Base-by-base conservation (phyloP, 768 basidiomycete genomes). In the Steccherinum ochraceum region DNA sequence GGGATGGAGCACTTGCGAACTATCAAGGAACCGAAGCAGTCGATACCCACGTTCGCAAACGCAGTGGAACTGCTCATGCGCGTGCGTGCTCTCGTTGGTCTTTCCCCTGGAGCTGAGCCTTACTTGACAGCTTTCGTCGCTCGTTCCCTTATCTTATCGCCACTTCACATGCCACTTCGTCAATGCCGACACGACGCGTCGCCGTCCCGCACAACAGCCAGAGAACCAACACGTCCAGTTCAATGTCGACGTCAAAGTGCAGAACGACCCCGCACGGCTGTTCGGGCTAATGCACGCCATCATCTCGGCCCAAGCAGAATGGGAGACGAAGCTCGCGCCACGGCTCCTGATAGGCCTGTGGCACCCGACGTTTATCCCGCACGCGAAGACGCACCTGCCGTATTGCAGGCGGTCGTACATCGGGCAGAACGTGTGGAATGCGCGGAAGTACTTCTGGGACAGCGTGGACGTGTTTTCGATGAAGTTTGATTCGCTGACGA, bases 241-340 rank as follows among this genome's bases (percentile, higher is more conserved):
- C 61, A 83, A 97, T 72, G 80, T 97, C 54, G 95, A 98, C 64
- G 89, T 96, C 64, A 99, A 99, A 70, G 79, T 86, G 23, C 84
- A 92, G 62, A 98, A 97, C 63, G 83, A 93, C 62, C 93, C 95
- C 0, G 83, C 82, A 50, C 79, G 79, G n/a, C 76, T 95, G 25
- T 96, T 94, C 70, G 63, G 68, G 20, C 71, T 93, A 40, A 91
- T 96, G 81, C 77, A 89, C 69, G 66, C 68, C 39, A 72, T 77
- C 52, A 81, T 95, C 52, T 72, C 78, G 12, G 59, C 73, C 5
- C 79, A 92, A 53, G 72, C 78, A 1, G 72, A 78, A 24, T 95
- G 86, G 87, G 78, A 91, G 67, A 83, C 78, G 5, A 65, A 59
- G 35, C 80, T 95, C 47, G 90, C 86, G 1, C 91, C 90, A 0